Base-by-base conservation (phyloP, 2,329 filamentous ascomycete species). In the Pyricularia grisea region DNA sequence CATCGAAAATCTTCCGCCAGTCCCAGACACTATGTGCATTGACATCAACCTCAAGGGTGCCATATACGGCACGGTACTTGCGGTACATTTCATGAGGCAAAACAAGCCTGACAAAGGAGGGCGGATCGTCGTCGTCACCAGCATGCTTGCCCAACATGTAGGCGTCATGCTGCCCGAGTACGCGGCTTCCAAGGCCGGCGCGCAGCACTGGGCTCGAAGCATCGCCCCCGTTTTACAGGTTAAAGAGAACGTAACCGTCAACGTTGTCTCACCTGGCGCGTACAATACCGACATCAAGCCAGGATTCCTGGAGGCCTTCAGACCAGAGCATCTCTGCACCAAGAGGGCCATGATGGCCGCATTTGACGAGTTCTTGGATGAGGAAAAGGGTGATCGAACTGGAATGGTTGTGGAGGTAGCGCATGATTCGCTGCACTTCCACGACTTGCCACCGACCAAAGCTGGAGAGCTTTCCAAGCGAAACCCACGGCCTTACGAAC, bases 61-160 rank as follows among this genome's bases (percentile, higher is more conserved):
- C 1, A 73, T 85, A 0, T 84, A 85, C 69, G 82, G 83, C 4
- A 81, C 79, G 1, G 78, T 80, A 69, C 76, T 85, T 9, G 82
- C 84, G 1, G 81, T 80, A 10, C 82, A 86, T 71, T 86, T 84
- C 73, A 85, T 85, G 84, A 78, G 83, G 20, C 79, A 84, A 69
- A 85, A 85, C 69, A 79, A 76, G 68, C 42, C 42, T 55, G 20
- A 4, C 42, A 55, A 55, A n/a, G 42, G 20, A 55, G 42, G 42
- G 42, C 17, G 42, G 42, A 55, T 55, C 25, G 82, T 84, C 67
- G 74, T 83, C 12, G 84, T 82, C 0, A 77, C 78, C 1, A 83
- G 79, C 69, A 78, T 81, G 69, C 78, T 80, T 2, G 80, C 76
- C 0, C 71, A 84, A 1, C 79, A 81, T 65, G 81, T 83, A 0